phyloP scores from a whole-genome alignment of 1,284 basidiomycete genomes.

The Austroboletus novae-zelandiae region DNA sequence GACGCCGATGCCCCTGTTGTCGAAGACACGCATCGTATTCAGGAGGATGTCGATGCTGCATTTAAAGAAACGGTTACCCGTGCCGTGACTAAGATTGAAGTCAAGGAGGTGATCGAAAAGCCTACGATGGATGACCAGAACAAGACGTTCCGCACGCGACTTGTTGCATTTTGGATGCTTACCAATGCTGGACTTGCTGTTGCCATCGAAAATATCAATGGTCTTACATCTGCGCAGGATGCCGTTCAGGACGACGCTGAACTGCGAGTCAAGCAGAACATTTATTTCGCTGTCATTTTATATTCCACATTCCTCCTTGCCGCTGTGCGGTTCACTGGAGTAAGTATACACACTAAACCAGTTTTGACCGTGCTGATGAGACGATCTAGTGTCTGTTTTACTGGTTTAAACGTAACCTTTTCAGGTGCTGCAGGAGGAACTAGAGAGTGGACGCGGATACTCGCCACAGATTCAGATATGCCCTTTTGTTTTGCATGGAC shows the following conservation, averaged over 20 bases:
- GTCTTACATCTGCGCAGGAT: constrained; percentile 52
- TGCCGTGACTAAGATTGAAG: constrained; percentile 81
- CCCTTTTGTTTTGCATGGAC: constrained; percentile 27
- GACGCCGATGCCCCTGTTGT: constrained; percentile 75
- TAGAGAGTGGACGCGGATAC: constrained; percentile 29
- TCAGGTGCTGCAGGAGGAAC: constrained; percentile 76
- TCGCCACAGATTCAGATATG: constrained; percentile 7
- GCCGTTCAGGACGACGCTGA: constrained; percentile 42
- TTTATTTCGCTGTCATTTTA: constrained; percentile 82
- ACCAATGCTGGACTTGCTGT: constrained; percentile 79
- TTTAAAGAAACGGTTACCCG: constrained; percentile 95
- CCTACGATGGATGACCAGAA: constrained; percentile 91
- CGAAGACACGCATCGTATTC: constrained; percentile 76
- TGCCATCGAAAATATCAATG: constrained; percentile 83
- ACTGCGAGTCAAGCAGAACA: constrained; percentile 64
- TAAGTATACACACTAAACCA: constrained; percentile 43
- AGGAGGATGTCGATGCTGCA: constrained; percentile 88
- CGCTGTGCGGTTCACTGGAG: constrained; percentile 78
- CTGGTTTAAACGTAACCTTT: constrained; percentile 81
- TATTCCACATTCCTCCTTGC: constrained; percentile 88
- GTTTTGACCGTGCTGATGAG: constrained; percentile 11
- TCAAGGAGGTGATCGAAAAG: constrained; percentile 70
- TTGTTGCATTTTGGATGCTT: constrained; percentile 86
- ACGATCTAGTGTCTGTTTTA: constrained; percentile 69
- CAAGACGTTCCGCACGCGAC: constrained; percentile 90